These are phyloP conservation scores for Paramecium caudatum DNA, from an alignment of 73 alveolate genomes.

Conservation along the genomic window DNA sequence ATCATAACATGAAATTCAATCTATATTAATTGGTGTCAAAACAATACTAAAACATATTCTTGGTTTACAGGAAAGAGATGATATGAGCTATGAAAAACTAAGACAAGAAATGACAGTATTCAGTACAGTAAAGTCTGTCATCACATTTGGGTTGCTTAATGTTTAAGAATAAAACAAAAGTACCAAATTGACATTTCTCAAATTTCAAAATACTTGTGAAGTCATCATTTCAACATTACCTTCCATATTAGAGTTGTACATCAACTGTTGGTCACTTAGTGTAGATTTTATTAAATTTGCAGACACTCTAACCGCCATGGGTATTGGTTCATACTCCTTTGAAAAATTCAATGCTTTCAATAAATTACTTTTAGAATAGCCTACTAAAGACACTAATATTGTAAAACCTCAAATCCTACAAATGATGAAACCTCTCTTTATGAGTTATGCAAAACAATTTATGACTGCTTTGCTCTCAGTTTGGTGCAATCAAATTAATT, in stretches of 20 bases:
- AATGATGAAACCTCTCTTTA: slow-evolving; percentile 71
- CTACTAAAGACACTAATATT: slow-evolving; percentile 57
- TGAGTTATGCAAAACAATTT: slow-evolving; percentile 60
- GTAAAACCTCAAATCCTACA: slow-evolving; percentile 63
- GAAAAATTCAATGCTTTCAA: slow-evolving; percentile 71
- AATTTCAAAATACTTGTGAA: slow-evolving; percentile 70
- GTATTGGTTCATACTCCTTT: slow-evolving; percentile 65
- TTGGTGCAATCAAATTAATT: slow-evolving; percentile 36
- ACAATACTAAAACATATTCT: slow-evolving; percentile 71
- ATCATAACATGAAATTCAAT: slow-evolving; percentile 73
- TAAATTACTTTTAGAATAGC: slow-evolving; percentile 56
- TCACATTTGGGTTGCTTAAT: slow-evolving; percentile 70
- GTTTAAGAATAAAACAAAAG: slow-evolving; percentile 40
- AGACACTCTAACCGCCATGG: slow-evolving; percentile 61
- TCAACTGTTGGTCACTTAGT: slow-evolving; percentile 69
- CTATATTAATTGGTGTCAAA: slow-evolving; percentile 74
- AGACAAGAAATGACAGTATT: not conserved
- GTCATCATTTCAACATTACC: slow-evolving; percentile 50
- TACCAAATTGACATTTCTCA: slow-evolving; percentile 4
- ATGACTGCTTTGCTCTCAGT: slow-evolving; percentile 65
- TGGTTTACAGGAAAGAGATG: slow-evolving; percentile 71
- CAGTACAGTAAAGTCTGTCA: slow-evolving; percentile 39
- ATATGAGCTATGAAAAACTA: slow-evolving; percentile 51
- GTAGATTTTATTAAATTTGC: slow-evolving; percentile 50
- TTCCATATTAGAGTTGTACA: slow-evolving; percentile 65